Evolutionary conservation across 2,329 filamentous ascomycete genomes (phyloP), one percentile per base, ranked within the genome.

Genomic region (Coniochaeta sp.): DNA sequence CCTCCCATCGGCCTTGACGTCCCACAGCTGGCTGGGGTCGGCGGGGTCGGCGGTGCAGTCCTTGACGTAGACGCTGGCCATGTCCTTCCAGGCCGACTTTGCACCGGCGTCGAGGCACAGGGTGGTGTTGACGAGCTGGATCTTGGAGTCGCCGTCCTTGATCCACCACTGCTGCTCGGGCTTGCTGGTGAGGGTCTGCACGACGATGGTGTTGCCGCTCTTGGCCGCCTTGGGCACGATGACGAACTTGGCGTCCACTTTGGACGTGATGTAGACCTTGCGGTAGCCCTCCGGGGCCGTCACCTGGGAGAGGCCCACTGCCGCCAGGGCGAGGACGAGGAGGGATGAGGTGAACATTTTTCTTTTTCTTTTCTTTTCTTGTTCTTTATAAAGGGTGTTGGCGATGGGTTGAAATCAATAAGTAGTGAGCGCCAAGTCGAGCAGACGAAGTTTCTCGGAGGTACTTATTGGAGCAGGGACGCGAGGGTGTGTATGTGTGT

Each of bases 151-250:
- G 60, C 71, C 72, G n/a, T 64, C 62, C 63, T 71, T 71, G 65
- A 77, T 60, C 59, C 73, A 74, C 75, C 75, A 77, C 60, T 76
- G 73, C 64, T 77, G 75, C 62, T 74, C 73, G 1, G 72, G 64
- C 62, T 67, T 72, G 62, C 66, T 65, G 50, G 62, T 67, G 31
- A 60, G 68, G 1, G 71, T 74, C 60, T 75, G 67, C 72, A 77
- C 67, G 55, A 76, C 70, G 7, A 76, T 64, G n/a, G 69, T 68
- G 60, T 67, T 71, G 28, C 71, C 73, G 22, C 60, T 66, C 40
- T 69, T 69, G 43, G 65, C 62, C 1, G 68, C 67, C 58, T 69
- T 68, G n/a, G 74, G 71, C 38, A 71, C 70, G n/a, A 77, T 66
- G 52, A 76, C 74, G 61, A 76, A 77, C 64, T 74, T 75, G 61